Percentiles rank a stretch among this genome's conserved stretches.
Conservation (phyloP, 2,329 filamentous ascomycete genomes). For the Aspergillus ochraceus region DNA sequence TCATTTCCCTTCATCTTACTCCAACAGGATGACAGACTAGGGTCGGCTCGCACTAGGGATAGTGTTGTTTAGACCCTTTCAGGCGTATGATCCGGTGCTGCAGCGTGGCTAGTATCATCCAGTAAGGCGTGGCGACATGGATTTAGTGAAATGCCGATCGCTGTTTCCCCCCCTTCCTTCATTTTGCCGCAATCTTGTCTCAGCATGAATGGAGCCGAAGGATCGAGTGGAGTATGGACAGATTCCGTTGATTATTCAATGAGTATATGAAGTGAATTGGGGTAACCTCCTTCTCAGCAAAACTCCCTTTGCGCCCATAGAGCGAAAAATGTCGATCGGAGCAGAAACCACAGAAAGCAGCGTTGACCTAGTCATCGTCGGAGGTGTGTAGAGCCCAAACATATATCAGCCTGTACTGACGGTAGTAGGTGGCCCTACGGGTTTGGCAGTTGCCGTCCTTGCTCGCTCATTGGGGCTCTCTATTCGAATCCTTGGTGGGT, state of each 20-base stretch:
- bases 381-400: neutral
- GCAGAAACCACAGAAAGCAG: neutral
- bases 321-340: neutral
- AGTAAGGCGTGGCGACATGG: no score
- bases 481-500: neutral
- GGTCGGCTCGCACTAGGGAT: neutral
- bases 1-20: no score
- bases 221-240: neutral
- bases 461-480: slow-evolving; percentile 1
- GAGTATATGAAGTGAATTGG: neutral
- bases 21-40: neutral
- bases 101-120: neutral
- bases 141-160: neutral
- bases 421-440: neutral
- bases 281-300: neutral
- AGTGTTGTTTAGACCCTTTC: neutral
- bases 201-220: neutral
- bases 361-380: neutral
- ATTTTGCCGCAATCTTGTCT: neutral
- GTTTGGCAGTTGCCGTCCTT: neutral
- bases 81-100: neutral
- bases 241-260: neutral
- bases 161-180: neutral
- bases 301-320: neutral
- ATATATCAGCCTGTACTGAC: neutral